Base-by-base conservation (phyloP, 805 yeast species). In the Torulaspora maleeae region DNA sequence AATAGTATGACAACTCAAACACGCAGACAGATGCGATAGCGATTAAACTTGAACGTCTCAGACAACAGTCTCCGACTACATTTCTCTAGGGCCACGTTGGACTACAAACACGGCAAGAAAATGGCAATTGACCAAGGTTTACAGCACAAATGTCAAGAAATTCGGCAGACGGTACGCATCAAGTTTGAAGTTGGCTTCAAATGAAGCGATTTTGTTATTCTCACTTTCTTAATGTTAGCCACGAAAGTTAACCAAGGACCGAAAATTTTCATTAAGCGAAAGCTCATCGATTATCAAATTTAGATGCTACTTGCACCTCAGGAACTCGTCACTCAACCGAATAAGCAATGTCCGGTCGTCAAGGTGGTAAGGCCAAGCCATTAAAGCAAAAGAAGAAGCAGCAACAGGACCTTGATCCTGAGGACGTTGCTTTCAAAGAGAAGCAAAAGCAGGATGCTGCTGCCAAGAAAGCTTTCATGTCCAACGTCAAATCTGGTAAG, bases 301-400 rank as follows among this genome's bases (percentile, higher is more conserved):
- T 11, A 20, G 27, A 12, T 17, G 7, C 8, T 8, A 27, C 16
- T 30, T 27, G 15, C 17, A 20, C 20, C 12, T 24, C n/a, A 11
- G 10, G 19, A 17, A 4, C 2, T 7, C 27, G 17, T 5, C 27
- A 32, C 1, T 7, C 12, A 35, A n/a, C 16, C 16, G 25, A 9
- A 35, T 12, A n/a, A 22, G 36, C 33, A 20, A 88, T 89, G 96
- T 88, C 96, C 41, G 89, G 95, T 60, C 89, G 96, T 74, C 96
- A 90, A 76, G 97, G 97, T 64, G 97, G 97, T 63, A 90, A 90
- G 68, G 81, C 90, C 49, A 90, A 90, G 80, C 97, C 74, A 47
- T 57, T 70, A 48, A 70, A 71, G 63, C 85, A 91, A 56, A 91
- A 86, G 72, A 80, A 83, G 83, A 88, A 88, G 78, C 77, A 78